Percentiles rank a stretch among this genome's conserved stretches.
phyloP scores from a whole-genome alignment of 1,284 basidiomycete species.

The Pseudozyma thailandica region DNA sequence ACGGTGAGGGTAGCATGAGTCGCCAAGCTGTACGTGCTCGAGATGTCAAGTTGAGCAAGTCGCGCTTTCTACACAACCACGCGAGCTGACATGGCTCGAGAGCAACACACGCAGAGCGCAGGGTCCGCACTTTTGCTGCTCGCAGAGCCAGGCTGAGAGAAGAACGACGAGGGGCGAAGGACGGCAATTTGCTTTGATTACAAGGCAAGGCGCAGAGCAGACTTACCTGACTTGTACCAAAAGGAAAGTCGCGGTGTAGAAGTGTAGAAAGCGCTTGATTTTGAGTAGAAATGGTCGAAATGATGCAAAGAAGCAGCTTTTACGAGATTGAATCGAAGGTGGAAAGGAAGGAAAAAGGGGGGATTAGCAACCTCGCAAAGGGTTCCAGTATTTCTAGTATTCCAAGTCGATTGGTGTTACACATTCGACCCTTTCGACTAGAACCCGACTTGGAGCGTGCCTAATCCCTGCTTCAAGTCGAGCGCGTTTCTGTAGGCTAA shows the following conservation, averaged over 20 bases:
- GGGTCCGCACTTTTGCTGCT: neutral
- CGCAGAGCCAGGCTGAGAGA: neutral
- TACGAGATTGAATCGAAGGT: too few relatives aligned
- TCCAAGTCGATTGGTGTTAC: neutral
- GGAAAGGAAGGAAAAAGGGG: slow-evolving; percentile 16
- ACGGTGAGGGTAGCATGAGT: too few relatives aligned
- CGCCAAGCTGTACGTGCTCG: too few relatives aligned
- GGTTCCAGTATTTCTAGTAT: slow-evolving; percentile 1
- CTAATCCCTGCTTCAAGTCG: neutral
- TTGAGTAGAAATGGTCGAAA: slow-evolving; percentile 3
- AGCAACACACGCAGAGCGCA: too few relatives aligned
- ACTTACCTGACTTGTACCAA: neutral
- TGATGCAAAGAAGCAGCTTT: too few relatives aligned
- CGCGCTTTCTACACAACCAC: too few relatives aligned
- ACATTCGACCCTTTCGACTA: neutral
- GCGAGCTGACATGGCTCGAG: neutral
- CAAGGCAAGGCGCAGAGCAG: neutral
- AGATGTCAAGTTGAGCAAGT: too few relatives aligned
- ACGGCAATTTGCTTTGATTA: neutral
- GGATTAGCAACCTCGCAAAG: slow-evolving; percentile 10
- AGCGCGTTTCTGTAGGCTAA: neutral
- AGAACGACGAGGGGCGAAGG: neutral
- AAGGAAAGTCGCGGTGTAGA: neutral
- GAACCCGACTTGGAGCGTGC: slow-evolving; percentile 1
- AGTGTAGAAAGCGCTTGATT: slow-evolving; percentile 3